Base-by-base conservation (phyloP, 495 filamentous ascomycete species). In the Rostrohypoxylon terebratum region DNA sequence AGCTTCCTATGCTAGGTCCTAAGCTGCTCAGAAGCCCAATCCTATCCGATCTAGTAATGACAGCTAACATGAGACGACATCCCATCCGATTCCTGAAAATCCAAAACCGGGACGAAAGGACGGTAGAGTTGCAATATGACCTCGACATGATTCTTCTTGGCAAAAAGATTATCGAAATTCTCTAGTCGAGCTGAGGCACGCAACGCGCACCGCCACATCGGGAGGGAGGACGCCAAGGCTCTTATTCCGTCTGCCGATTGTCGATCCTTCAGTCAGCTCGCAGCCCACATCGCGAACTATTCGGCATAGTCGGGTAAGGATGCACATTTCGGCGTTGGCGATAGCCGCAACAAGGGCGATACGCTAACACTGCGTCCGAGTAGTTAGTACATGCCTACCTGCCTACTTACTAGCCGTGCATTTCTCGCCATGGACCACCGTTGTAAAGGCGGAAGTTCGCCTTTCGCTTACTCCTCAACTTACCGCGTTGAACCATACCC, bases 321-420 rank as follows among this genome's bases (percentile, higher is more conserved):
- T 73, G 71, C 71, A 73, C 61, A 66, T 73, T 40, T 73, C 71
- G 71, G 66, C 63, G 48, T 62, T 68, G 50, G 65, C 21, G 55
- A 59, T 65, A 68, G 60, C 59, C 64, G 60, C 54, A 18, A 53
- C 38, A 28, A 5, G 38, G 54, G 59, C 59, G 65, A 73, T 68
- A 65, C 65, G 48, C 50, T 60, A 55, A 16, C 13, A n/a, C n/a
- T 14, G 13, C 42, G 53, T 33, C 28, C 53, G 11, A 57, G 59
- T 34, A 53, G 34, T n/a, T 34, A 53, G 47, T 60, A 44, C 36
- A 7, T 45, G 8, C 42, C 1, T 38, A 38, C 34, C 7, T 34
- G 3, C 33, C 8, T 38, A 1, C 36, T 2, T 11, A 14, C 4
- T 42, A 14, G 28, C 13, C 38, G 7, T 38, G 9, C 9, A 38